Base-by-base conservation (phyloP, 805 yeast genomes). In the Ogataea pini region DNA sequence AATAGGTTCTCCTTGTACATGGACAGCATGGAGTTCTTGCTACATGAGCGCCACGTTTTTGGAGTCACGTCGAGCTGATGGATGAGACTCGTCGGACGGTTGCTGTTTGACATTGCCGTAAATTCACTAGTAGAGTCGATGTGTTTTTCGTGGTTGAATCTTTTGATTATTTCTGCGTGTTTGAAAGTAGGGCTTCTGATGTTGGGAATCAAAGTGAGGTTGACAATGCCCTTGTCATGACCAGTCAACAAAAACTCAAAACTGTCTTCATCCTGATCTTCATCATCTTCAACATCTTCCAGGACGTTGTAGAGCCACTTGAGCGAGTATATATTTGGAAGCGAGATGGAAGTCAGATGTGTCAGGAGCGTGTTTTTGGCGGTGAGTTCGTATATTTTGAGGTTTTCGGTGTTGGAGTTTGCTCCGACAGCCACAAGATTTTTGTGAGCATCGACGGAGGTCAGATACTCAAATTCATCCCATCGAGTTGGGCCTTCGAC, bases 101-200 rank as follows among this genome's bases (percentile, higher is more conserved):
- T 54, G 44, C 49, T 63, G 44, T 59, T 68, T 58, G 33, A 62
- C 57, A 59, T 69, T 47, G 51, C 65, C 25, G 47, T 34, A 59
- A 37, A 64, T 52, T 53, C 46, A 13, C 61, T 62, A 16, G 43
- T 5, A 16, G 64, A 54, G 25, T 62, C 64, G 46, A 87, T 64
- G 60, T 84, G 90, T 56, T 83, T 83, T 43, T 76, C 71, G 68
- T 90, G 97, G 65, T 88, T 88, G 70, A 84, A 90, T 32, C 95
- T 72, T 62, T 82, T 86, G 52, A 85, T 69, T 17, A 90, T 85
- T 62, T 83, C 89, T 0, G 97, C 96, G 47, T 76, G 71, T 19
- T 75, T 63, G 18, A 68, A 63, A 2, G 59, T 75, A 2, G 54
- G 25, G 24, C 50, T 47, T 4, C 68, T 70, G 7, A 71, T 60